These are phyloP conservation scores for Diospyros lotus DNA, from an alignment of 148 eudicot genomes.

Conservation along the genomic window DNA sequence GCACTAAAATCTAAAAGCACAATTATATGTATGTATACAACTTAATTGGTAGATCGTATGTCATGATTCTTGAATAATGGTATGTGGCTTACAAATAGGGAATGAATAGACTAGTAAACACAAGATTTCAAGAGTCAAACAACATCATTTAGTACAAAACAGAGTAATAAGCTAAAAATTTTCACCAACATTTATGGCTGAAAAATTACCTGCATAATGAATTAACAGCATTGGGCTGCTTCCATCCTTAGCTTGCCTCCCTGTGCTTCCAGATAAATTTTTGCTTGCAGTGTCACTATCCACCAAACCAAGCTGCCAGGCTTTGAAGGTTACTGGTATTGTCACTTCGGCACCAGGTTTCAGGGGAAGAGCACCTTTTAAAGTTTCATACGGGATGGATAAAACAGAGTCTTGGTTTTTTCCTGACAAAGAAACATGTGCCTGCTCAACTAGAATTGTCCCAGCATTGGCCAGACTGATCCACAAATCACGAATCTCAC, in stretches of 20 bases:
- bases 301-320: conserved; percentile 77
- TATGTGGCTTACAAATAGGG: neutral
- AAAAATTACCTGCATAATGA: conserved; percentile 83
- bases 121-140: neutral
- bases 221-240: conserved; percentile 78
- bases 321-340: conserved; percentile 73
- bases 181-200: neutral
- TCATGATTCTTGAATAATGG: no score
- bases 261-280: no score
- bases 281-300: conserved; percentile 65
- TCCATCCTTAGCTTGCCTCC: conserved; percentile 75
- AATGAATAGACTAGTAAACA: neutral
- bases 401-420: conserved; percentile 88
- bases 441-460: conserved; percentile 92
- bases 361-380: conserved; percentile 75
- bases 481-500: no score
- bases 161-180: neutral
- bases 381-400: conserved; percentile 59
- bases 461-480: no score
- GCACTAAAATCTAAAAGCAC: no score
- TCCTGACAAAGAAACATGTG: conserved; percentile 84
- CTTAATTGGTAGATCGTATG: neutral
- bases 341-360: conserved; percentile 93
- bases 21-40: neutral
- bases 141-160: neutral